phyloP scores from a whole-genome alignment of 345 rosid genomes.

The Salix brachista region DNA sequence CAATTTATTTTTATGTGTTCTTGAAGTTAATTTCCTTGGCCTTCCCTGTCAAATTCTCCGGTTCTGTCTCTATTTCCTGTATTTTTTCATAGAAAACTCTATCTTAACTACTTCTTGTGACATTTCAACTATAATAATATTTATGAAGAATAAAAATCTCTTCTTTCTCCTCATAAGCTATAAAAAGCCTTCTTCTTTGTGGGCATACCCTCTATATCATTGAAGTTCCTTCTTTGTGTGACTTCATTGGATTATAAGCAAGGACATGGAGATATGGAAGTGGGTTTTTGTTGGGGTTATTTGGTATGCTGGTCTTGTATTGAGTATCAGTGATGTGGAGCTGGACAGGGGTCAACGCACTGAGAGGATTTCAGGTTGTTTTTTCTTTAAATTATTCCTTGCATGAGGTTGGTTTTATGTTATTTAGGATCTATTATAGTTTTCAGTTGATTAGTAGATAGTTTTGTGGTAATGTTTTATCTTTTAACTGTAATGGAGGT shows the following conservation, averaged over 20 bases:
- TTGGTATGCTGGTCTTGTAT: constrained; percentile 17
- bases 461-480: constrained; percentile 1
- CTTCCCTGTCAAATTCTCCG: constrained; percentile 3
- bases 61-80: constrained; percentile 13
- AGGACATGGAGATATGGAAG: constrained; percentile 47
- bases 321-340: constrained; percentile 41
- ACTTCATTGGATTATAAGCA: constrained; percentile 10
- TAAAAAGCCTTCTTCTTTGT: not conserved
- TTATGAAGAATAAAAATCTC: not conserved
- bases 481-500: not conserved
- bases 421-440: not conserved
- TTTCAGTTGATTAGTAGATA: not conserved
- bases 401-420: not conserved
- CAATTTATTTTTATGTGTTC: too few relatives aligned
- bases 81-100: constrained; percentile 14
- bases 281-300: constrained; percentile 47
- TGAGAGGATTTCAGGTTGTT: constrained; percentile 62
- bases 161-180: constrained; percentile 1
- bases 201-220: constrained; percentile 3
- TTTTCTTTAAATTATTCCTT: not conserved
- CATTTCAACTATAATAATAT: constrained; percentile 27
- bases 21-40: too few relatives aligned
- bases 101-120: constrained; percentile 38
- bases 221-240: constrained; percentile 6
- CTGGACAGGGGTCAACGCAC: constrained; percentile 67